Conservation (phyloP, 306 rosid genomes). For the Pyrus communis region DNA sequence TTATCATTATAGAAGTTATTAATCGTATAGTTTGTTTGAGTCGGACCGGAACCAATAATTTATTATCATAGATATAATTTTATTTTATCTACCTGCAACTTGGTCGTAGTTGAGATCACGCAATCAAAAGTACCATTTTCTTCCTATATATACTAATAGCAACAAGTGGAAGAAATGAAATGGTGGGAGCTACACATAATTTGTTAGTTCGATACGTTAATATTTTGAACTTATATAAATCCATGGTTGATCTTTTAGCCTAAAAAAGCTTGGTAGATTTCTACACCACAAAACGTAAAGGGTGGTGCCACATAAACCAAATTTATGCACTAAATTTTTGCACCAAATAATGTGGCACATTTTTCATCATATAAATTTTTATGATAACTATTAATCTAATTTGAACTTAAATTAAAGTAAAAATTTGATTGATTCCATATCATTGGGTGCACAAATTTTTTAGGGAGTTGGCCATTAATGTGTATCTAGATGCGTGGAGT, state of each 20-base stretch:
- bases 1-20: background rate
- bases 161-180: background rate
- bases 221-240: too few relatives aligned
- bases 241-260: background rate
- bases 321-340: too few relatives aligned
- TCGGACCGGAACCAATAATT: slow-evolving; percentile 8
- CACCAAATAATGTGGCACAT: too few relatives aligned
- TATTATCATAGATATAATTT: background rate
- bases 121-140: background rate
- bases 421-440: too few relatives aligned
- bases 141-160: background rate
- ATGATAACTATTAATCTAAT: too few relatives aligned
- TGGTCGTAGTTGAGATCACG: slow-evolving; percentile 3
- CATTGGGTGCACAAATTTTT: too few relatives aligned
- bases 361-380: too few relatives aligned
- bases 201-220: background rate
- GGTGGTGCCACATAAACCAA: too few relatives aligned
- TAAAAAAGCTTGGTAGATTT: too few relatives aligned
- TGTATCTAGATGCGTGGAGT: too few relatives aligned
- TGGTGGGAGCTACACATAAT: background rate
- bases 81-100: slow-evolving; percentile 1
- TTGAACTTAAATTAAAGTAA: too few relatives aligned
- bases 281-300: background rate
- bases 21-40: background rate
- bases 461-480: background rate